A percentile compares a stretch with the other conserved stretches of the same genome.
Evolutionary conservation across 139 green algal genomes (phyloP).

Genomic region (Chlamydomonas sp.): DNA sequence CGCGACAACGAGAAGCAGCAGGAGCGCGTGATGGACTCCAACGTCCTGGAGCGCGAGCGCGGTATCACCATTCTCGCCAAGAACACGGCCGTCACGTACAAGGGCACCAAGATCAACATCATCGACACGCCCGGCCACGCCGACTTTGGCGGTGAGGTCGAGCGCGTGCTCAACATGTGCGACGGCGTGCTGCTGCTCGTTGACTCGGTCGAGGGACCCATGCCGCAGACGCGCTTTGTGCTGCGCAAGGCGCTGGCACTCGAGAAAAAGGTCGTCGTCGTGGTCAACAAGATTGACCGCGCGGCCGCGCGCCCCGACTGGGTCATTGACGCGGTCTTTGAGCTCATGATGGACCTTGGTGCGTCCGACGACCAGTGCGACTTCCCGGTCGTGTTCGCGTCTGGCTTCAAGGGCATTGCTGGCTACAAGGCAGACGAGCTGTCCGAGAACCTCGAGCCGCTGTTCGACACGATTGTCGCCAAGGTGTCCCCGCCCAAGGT

Average conservation of each 20-base stretch:
- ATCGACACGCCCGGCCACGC: constrained; percentile 99
- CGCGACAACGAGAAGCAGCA: constrained; percentile 40
- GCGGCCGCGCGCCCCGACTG: constrained; percentile 56
- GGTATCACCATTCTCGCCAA: constrained; percentile 99
- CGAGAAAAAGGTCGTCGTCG: constrained; percentile 92
- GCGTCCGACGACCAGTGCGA: constrained; percentile 93
- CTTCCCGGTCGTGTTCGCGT: constrained; percentile 91
- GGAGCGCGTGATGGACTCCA: constrained; percentile 93
- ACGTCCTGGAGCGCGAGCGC: constrained; percentile 93
- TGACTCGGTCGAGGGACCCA: constrained; percentile 92
- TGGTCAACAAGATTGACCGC: constrained; percentile 98
- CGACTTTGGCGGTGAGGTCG: constrained; percentile 98
- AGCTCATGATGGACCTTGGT: constrained; percentile 95
- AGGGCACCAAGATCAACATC: constrained; percentile 92
- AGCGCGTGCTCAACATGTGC: constrained; percentile 99
- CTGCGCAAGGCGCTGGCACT: constrained; percentile 91
- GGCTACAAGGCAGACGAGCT: constrained; percentile 61
- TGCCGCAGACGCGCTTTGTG: constrained; percentile 99
- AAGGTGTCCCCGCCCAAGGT: constrained; percentile 65
- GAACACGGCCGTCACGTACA: constrained; percentile 93
- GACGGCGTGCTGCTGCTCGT: constrained; percentile 97
- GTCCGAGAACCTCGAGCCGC: constrained; percentile 75
- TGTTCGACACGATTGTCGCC: constrained; percentile 88
- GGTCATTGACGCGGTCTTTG: constrained; percentile 87
- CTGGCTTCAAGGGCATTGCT: constrained; percentile 63